Evolutionary conservation across 495 filamentous ascomycete species (phyloP), one percentile per base, ranked within the genome.

Genomic region (Aspergillus nidulans): DNA sequence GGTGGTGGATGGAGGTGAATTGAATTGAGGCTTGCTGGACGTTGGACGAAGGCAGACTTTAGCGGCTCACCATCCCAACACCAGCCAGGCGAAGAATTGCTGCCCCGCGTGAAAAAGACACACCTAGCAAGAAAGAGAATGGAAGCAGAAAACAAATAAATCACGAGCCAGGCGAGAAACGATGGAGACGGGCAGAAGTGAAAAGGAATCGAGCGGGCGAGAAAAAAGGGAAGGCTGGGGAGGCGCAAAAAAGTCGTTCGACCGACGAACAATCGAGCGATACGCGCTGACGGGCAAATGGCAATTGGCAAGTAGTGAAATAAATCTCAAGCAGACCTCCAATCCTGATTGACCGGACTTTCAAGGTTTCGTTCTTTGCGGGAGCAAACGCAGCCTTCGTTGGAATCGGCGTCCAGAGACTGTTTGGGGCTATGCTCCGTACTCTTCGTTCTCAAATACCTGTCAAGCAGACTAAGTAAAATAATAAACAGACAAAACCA

Each of bases 201-300:
- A 49, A 60, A 56, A 53, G 54, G 47, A 60, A 49, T 41, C 43
- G 42, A 42, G 60, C 49, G 46, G 52, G 50, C 38, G 20, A 53
- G 53, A 58, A 57, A 53, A n/a, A 51, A 52, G 44, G 49, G 45
- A 54, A 59, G 57, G 57, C 57, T 63, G 53, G 53, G 23, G 49
- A 45, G 51, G 43, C 32, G 40, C 36, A 46, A 55, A 45, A n/a
- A 55, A 55, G 53, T 55, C 45, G 43, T 54, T 54, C 52, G 23
- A 55, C 52, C 18, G 26, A n/a, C 40, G 38, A 53, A 42, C 52
- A 49, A 50, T 53, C 56, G 41, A 42, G 50, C 48, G 23, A 53
- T 43, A 26, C 28, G 38, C 28, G 30, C 40, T 36, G 30, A n/a
- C 34, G 44, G 38, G 47, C 47, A 46, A 48, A 49, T 51, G 39